These are phyloP conservation scores for Sistotremastrum niveocremeum DNA, from an alignment of 768 basidiomycete genomes.

Conservation along the genomic window DNA sequence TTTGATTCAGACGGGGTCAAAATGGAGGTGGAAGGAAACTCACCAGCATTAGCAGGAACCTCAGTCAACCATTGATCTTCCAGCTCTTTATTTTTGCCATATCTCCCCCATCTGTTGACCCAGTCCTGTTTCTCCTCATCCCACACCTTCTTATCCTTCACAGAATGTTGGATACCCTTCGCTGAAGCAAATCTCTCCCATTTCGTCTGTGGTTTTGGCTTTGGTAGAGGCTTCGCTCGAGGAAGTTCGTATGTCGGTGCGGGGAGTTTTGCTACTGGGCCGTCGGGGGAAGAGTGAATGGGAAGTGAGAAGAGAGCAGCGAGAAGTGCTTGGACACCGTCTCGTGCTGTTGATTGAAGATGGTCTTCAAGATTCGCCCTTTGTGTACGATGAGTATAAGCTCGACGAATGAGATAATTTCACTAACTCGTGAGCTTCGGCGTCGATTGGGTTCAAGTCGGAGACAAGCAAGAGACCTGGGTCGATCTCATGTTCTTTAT, in stretches of 20 bases:
- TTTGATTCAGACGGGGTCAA: background rate
- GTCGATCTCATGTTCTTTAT: constrained; percentile 78
- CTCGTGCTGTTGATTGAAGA: constrained; percentile 63
- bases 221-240: constrained; percentile 84
- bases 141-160: constrained; percentile 72
- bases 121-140: constrained; percentile 92
- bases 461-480: constrained; percentile 72
- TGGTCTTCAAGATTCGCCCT: constrained; percentile 74
- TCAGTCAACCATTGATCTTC: constrained; percentile 90
- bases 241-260: constrained; percentile 66
- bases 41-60: constrained; percentile 78
- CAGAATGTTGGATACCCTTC: constrained; percentile 81
- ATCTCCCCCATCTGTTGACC: constrained; percentile 82
- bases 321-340: constrained; percentile 73
- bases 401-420: background rate
- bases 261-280: constrained; percentile 75
- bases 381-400: constrained; percentile 1
- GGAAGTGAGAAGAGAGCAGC: constrained; percentile 74
- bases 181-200: constrained; percentile 94
- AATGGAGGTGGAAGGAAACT: constrained; percentile 15
- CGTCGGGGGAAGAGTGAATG: constrained; percentile 57
- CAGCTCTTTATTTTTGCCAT: constrained; percentile 75
- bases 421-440: constrained; percentile 66
- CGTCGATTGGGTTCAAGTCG: constrained; percentile 78
- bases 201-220: constrained; percentile 85